Base-by-base conservation (phyloP, 139 green algal species). In the Micractinium sp. region DNA sequence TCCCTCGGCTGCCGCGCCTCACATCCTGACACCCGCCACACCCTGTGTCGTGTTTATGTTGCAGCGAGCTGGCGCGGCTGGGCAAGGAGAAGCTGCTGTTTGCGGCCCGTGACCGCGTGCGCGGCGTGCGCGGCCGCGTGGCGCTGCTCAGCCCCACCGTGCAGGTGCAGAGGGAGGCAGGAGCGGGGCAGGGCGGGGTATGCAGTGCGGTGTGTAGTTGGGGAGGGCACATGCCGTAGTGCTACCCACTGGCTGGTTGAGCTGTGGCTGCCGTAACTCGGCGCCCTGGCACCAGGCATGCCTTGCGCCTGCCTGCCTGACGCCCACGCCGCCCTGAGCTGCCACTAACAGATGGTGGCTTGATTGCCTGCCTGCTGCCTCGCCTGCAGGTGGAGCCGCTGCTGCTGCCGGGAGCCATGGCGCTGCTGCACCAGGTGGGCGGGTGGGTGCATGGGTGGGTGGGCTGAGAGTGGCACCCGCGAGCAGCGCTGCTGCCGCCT, bases 401-500 rank as follows among this genome's bases (percentile, higher is more conserved):
- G 41, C 90, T 95, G 38, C 77, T 97, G 75, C 93, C 94, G 19
- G 94, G 91, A 9, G 88, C 92, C 0, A 85, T 97, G 47, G 93
- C 91, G 1, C 80, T 97, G 27, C 87, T 97, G 77, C 88, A 93
- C 22, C 94, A 97, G 93, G 88, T 94, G 47, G 90, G 89, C 39
- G 20, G 36, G 14, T 35, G 47, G 74, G 3, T 29, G 33, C 14
- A 1, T 29, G 13, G 27, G 15, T 33, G 31, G 67, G 19, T 35
- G 67, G 22, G 31, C 12, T 35, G 67, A 29, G n/a, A 1, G n/a
- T 75, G 1, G 27, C 67, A 31, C n/a, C 27, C 25, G n/a, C 67
- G 33, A 75, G 1, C 67, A 75, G 67, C 5, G 33, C 66, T 73
- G 66, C 66, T 29, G 22, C 3, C 14, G 25, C 2, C 25, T 27